Evolutionary conservation across 2,329 filamentous ascomycete species (phyloP).

Genomic region (Colletotrichum endophyticum): DNA sequence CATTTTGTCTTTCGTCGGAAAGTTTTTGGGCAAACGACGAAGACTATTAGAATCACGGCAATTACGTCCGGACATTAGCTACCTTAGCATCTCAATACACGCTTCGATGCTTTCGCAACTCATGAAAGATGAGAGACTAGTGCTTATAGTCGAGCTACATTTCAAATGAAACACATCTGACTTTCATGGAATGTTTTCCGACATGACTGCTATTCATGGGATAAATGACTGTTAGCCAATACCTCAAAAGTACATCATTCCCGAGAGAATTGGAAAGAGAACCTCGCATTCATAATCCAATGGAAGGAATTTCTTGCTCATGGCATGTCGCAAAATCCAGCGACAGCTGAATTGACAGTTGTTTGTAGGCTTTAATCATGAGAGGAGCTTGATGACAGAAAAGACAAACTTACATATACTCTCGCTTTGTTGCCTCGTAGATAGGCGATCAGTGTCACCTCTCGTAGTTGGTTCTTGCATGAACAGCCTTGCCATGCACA

Average conservation of each 20-base stretch:
- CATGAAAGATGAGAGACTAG: too few species aligned
- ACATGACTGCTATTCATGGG: fast-evolving
- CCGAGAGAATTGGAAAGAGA: fast-evolving
- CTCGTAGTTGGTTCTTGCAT: background rate
- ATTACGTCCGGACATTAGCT: background rate
- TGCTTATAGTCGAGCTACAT: too few species aligned
- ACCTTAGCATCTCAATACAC: too few species aligned
- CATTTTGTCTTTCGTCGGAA: background rate
- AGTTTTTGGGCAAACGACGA: fast-evolving
- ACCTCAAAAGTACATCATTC: fast-evolving
- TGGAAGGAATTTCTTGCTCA: background rate
- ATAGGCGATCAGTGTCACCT: background rate
- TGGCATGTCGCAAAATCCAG: background rate
- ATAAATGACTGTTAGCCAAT: background rate
- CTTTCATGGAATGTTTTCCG: too few species aligned
- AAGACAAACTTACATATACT: background rate
- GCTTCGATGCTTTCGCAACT: fast-evolving
- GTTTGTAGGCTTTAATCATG: background rate
- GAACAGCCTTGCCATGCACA: background rate
- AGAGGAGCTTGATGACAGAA: background rate
- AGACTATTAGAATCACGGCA: background rate
- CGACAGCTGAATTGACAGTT: fast-evolving
- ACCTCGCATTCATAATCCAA: background rate
- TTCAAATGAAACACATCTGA: fast-evolving
- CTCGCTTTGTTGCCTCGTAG: background rate